Evolutionary conservation across 2,329 filamentous ascomycete species (phyloP), one percentile per base, ranked within the genome.

Genomic region (Tolypocladium sp.): DNA sequence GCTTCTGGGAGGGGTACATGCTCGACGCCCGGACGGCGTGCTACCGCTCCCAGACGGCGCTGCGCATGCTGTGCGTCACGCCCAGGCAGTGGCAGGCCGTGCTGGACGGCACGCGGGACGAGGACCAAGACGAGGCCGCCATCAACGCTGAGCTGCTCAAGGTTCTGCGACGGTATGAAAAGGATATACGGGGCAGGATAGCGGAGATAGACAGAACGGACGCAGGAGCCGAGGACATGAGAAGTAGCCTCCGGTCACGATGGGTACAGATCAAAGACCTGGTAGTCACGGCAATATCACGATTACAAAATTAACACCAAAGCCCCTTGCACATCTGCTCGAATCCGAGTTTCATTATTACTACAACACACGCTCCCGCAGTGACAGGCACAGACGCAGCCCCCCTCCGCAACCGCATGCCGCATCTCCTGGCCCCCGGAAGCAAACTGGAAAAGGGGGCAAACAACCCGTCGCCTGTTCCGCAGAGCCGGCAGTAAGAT

Each of bases 1-100:
- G 77, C 1, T 85, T 83, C 65, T 70, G 80, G 62, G 81, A 77
- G 0, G 74, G 73, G 4, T 85, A 83, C 63, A 72, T 79, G 58
- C 69, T 85, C 7, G 82, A 85, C 63, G 64, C 69, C 3, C 70
- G 77, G 12, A 76, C 70, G 7, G 76, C 79, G 15, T 86, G 83
- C 66, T 79, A 84, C 66, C 72, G 82, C 20, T 83, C 82, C 1
- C 77, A 84, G 65, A 79, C 82, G 13, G 82, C 80, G 6, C 63
- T 84, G 54, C 67, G 82, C 54, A 59, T 68, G 55, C 61, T 76
- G 64, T 67, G 74, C 62, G 57, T 77, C 59, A 59, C 71, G 1
- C 56, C 69, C 1, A 64, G 69, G 10, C 70, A 73, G 66, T 83
- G 81, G 79, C 68, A 61, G 38, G 67, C 70, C 57, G 67, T 74